These are phyloP conservation scores for Cladosporium phlei DNA, from an alignment of 2,329 filamentous ascomycete genomes.

Conservation along the genomic window DNA sequence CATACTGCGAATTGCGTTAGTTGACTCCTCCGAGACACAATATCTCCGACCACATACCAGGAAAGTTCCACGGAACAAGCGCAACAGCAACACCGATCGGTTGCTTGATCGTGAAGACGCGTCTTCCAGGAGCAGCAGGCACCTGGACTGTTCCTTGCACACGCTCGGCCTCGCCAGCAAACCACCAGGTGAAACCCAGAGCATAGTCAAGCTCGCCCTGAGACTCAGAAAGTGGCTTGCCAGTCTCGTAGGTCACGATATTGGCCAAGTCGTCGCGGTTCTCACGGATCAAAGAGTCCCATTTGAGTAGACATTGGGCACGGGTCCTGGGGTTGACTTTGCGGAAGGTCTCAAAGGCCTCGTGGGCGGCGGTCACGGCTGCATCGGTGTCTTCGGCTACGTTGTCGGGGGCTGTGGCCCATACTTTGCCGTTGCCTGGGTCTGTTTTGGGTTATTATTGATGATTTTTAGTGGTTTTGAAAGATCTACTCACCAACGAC, in stretches of 20 bases:
- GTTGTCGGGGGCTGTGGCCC: conserved; percentile 45
- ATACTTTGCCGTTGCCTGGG: conserved; percentile 47
- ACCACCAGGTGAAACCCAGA: conserved; percentile 53
- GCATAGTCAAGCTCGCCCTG: conserved; percentile 52
- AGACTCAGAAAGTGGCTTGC: conserved; percentile 49
- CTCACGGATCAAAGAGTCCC: conserved; percentile 60
- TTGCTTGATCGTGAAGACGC: conserved; percentile 70
- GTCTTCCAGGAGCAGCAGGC: conserved; percentile 57
- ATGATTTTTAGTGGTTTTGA: background rate
- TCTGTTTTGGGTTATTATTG: conserved; percentile 34
- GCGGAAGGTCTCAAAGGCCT: conserved; percentile 57
- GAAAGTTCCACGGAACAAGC: conserved; percentile 66
- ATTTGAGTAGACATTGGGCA: conserved; percentile 60
- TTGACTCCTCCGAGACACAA: no score
- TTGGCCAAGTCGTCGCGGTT: conserved; percentile 59
- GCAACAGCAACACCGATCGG: conserved; percentile 65
- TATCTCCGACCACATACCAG: no score
- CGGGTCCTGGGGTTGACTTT: conserved; percentile 57
- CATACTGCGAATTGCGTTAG: no score
- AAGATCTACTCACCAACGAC: conserved; percentile 42
- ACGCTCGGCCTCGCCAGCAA: conserved; percentile 57
- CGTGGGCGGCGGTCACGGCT: conserved; percentile 55
- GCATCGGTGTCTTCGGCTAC: conserved; percentile 56
- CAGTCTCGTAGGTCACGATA: conserved; percentile 58
- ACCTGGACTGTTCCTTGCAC: conserved; percentile 59